Base-by-base conservation (phyloP, 768 basidiomycete genomes). In the Leccinum arenicola region DNA sequence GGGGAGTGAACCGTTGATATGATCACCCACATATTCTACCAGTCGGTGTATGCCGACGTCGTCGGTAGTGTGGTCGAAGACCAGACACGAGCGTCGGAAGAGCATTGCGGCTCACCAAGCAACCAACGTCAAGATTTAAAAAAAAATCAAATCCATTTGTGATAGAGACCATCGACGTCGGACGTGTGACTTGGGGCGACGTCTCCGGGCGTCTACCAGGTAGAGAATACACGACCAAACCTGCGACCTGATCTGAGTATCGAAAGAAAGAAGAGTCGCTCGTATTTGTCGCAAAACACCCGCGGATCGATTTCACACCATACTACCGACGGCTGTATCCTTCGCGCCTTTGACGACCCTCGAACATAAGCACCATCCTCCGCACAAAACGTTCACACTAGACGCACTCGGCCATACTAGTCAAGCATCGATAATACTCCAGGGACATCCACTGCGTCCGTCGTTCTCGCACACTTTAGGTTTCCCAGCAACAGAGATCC, bases 281-380 rank as follows among this genome's bases (percentile, higher is more conserved):
- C 45, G 31, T 40, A 38, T 31, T 45, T n/a, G 47, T 43, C 35
- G 48, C 49, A 35, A 51, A 48, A n/a, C 36, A 6, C 52, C 60
- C 60, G 60, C 60, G 59, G 60, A 61, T 61, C 60, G 60, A 19
- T 25, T 50, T 48, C 5, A 52, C 29, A 43, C 25, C 12, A n/a
- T 19, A 21, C n/a, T 59, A 58, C 36, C 3, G 48, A 49, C 23
- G 10, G 11, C 52, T 15, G 2, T 19, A 33, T n/a, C 33, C n/a
- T 54, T 53, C 15, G 10, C 27, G 27, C 52, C 27, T 40, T 43
- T 19, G n/a, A 19, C 52, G 55, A 54, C n/a, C 14, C 8, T 52
- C 33, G 14, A 54, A 29, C 14, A 19, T 6, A 12, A 17, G 31
- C 25, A 19, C 17, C 23, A 35, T 38, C 25, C 55, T 52, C 33